Evolutionary conservation across 768 basidiomycete genomes (phyloP).

Genomic region (Kwoniella sp.): DNA sequence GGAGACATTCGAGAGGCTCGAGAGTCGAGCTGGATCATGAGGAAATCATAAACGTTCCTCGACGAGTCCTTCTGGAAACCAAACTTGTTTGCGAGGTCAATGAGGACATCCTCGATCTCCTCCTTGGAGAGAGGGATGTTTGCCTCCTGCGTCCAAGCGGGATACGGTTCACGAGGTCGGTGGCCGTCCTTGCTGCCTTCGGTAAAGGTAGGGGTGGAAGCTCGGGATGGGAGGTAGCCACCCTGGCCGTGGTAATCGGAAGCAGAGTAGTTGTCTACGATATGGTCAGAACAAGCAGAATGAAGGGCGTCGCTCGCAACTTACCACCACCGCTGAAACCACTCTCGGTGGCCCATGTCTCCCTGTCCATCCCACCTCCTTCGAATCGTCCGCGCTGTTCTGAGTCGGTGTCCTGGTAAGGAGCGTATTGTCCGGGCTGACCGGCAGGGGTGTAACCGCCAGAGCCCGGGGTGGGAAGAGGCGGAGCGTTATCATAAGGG

Average conservation of each 20-base stretch:
- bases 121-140: slow-evolving; percentile 97
- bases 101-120: slow-evolving; percentile 96
- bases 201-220: slow-evolving; percentile 68
- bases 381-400: slow-evolving; percentile 44
- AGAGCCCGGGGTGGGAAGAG: slow-evolving; percentile 19
- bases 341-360: slow-evolving; percentile 49
- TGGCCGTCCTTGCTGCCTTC: slow-evolving; percentile 60
- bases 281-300: too few species aligned
- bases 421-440: slow-evolving; percentile 37
- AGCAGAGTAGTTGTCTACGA: slow-evolving; percentile 21
- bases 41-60: slow-evolving; percentile 74
- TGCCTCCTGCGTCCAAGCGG: slow-evolving; percentile 87
- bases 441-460: slow-evolving; percentile 34
- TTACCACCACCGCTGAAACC: slow-evolving; percentile 34
- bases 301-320: background rate
- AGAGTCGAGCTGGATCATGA: slow-evolving; percentile 96
- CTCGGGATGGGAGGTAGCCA: slow-evolving; percentile 58
- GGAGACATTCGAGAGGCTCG: slow-evolving; percentile 96
- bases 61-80: slow-evolving; percentile 84
- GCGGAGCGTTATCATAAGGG: slow-evolving; percentile 28
- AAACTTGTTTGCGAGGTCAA: slow-evolving; percentile 97
- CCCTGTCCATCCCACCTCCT: slow-evolving; percentile 43
- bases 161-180: slow-evolving; percentile 70
- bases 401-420: slow-evolving; percentile 41
- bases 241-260: slow-evolving; percentile 38